phyloP scores from a whole-genome alignment of 257 asterid species.

The Fraxinus quadrangulata region DNA sequence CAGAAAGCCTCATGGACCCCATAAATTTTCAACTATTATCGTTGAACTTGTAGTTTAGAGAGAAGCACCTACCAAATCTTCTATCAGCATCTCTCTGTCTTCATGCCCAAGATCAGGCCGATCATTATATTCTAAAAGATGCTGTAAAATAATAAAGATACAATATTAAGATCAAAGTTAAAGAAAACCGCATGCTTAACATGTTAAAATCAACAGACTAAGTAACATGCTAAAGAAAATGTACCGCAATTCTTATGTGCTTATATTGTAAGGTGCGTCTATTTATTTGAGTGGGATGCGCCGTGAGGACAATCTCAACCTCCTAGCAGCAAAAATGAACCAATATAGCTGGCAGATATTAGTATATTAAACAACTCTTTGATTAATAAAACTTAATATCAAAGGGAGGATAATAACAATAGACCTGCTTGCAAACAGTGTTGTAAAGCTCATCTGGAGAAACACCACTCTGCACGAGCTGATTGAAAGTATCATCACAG shows the following conservation, averaged over 20 bases:
- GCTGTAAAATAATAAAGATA: slow-evolving; percentile 49
- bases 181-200: slow-evolving; percentile 6
- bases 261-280: slow-evolving; percentile 94
- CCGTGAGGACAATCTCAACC: slow-evolving; percentile 98
- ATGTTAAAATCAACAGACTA: background rate
- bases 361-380: background rate
- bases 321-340: slow-evolving; percentile 45
- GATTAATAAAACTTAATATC: slow-evolving; percentile 3
- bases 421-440: slow-evolving; percentile 93
- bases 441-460: slow-evolving; percentile 80
- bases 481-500: slow-evolving; percentile 84
- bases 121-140: slow-evolving; percentile 85
- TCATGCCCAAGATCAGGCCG: slow-evolving; percentile 84
- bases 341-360: slow-evolving; percentile 16
- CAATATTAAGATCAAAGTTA: slow-evolving; percentile 4
- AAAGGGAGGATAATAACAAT: slow-evolving; percentile 11
- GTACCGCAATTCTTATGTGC: slow-evolving; percentile 90
- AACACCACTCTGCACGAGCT: slow-evolving; percentile 78
- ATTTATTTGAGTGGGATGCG: slow-evolving; percentile 96
- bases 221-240: slow-evolving; percentile 17
- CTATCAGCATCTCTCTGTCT: slow-evolving; percentile 89
- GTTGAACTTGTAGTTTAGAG: slow-evolving; percentile 10
- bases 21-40: slow-evolving; percentile 2
- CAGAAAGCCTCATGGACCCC: slow-evolving; percentile 19
- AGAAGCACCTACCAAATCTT: slow-evolving; percentile 76